phyloP scores from a whole-genome alignment of 495 filamentous ascomycete species.

The Aspergillus hancockii region DNA sequence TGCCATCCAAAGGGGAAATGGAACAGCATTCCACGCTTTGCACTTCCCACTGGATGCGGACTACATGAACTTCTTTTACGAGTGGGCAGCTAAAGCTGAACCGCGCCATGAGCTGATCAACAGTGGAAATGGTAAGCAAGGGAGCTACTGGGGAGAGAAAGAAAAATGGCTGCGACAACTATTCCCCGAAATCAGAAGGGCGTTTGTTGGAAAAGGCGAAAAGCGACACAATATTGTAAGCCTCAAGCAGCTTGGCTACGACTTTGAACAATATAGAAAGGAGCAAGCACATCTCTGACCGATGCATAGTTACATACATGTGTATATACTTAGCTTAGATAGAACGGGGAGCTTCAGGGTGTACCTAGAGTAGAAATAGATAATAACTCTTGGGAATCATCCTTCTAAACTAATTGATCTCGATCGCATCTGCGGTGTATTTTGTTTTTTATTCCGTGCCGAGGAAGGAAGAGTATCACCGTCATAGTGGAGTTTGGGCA shows the following conservation, averaged over 20 bases:
- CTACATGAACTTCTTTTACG: slow-evolving; percentile 72
- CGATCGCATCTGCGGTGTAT: not conserved
- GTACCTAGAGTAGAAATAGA: not conserved
- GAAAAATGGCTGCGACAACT: slow-evolving; percentile 63
- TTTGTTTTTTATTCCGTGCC: not conserved
- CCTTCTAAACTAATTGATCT: not conserved
- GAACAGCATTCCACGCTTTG: slow-evolving; percentile 63
- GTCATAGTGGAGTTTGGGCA: slow-evolving; percentile 8
- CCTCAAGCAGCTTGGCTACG: slow-evolving; percentile 61
- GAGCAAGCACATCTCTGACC: slow-evolving; percentile 19
- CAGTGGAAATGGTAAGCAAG: slow-evolving; percentile 59
- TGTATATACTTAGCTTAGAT: slow-evolving; percentile 2
- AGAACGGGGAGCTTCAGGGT: not conserved
- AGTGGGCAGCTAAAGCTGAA: slow-evolving; percentile 55
- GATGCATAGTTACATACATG: not conserved
- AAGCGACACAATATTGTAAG: slow-evolving; percentile 42
- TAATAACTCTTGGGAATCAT: not conserved
- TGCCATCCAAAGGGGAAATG: slow-evolving; percentile 45
- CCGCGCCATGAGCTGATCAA: slow-evolving; percentile 41
- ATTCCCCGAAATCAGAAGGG: slow-evolving; percentile 56
- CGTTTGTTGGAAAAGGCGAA: slow-evolving; percentile 52
- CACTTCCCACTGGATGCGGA: slow-evolving; percentile 73
- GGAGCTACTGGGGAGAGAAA: slow-evolving; percentile 66
- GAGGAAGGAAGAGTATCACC: not conserved
- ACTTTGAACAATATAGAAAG: slow-evolving; percentile 47